Percentiles rank a stretch among this genome's conserved stretches.
Evolutionary conservation across 805 yeast species (phyloP).

Genomic region (Danielozyma ontarioensis): DNA sequence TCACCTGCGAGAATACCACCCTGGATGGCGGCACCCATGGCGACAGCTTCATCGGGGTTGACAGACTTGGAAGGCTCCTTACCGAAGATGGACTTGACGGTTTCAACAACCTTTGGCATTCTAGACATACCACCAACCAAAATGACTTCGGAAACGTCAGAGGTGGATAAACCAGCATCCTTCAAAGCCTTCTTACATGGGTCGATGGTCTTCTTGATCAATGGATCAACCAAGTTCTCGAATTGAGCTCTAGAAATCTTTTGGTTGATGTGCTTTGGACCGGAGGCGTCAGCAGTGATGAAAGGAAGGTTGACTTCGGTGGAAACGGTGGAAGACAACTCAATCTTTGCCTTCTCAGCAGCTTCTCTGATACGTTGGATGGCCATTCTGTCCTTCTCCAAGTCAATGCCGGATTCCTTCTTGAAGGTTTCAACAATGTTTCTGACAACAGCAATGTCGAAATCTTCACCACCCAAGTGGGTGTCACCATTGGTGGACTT

Average conservation of each 20-base stretch:
- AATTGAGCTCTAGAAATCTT: slow-evolving; percentile 63
- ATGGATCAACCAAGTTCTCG: slow-evolving; percentile 60
- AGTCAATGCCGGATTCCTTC: slow-evolving; percentile 64
- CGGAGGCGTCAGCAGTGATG: slow-evolving; percentile 81
- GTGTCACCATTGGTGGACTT: slow-evolving; percentile 97
- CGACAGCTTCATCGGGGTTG: slow-evolving; percentile 93
- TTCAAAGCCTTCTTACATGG: slow-evolving; percentile 79
- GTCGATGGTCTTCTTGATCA: slow-evolving; percentile 66
- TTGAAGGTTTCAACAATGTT: slow-evolving; percentile 76
- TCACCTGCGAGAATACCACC: slow-evolving; percentile 96
- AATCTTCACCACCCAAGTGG: slow-evolving; percentile 90
- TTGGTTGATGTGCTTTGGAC: slow-evolving; percentile 74
- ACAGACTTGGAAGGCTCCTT: slow-evolving; percentile 86
- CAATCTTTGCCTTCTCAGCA: slow-evolving; percentile 87
- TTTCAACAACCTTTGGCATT: slow-evolving; percentile 82
- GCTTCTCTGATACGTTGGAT: slow-evolving; percentile 85
- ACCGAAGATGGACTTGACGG: slow-evolving; percentile 72
- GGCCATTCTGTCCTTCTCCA: slow-evolving; percentile 64
- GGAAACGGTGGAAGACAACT: slow-evolving; percentile 65
- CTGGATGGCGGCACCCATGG: slow-evolving; percentile 96
- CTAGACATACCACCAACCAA: slow-evolving; percentile 90
- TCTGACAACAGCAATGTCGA: slow-evolving; percentile 83
- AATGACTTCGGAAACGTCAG: slow-evolving; percentile 73
- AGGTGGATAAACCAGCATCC: slow-evolving; percentile 66
- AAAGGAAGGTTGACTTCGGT: slow-evolving; percentile 80